These are phyloP conservation scores for Kwoniella dendrophila DNA, from an alignment of 768 basidiomycete genomes.

Conservation along the genomic window DNA sequence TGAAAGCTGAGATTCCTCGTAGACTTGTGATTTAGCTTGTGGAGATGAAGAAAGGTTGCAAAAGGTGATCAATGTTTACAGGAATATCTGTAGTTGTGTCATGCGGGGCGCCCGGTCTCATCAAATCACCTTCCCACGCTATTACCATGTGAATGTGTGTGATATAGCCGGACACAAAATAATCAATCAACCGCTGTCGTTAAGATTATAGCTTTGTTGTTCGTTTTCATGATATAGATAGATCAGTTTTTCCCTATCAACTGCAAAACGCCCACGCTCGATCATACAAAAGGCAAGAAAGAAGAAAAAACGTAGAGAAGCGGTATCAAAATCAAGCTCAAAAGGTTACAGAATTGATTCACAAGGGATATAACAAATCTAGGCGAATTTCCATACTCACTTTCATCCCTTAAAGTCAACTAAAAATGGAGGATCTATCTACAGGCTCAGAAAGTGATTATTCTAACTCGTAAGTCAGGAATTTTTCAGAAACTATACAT, in stretches of 20 bases:
- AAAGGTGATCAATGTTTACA: not conserved
- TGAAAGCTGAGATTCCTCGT: too few relatives aligned
- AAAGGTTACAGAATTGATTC: too few relatives aligned
- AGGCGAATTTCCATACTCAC: conserved; percentile 2
- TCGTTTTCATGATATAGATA: not conserved
- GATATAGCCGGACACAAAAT: not conserved
- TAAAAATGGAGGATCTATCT: conserved; percentile 56
- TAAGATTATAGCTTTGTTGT: not conserved
- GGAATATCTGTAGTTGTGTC: not conserved
- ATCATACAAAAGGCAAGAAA: too few relatives aligned
- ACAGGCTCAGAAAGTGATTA: conserved; percentile 93
- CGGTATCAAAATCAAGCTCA: too few relatives aligned
- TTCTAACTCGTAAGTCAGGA: conserved; percentile 71
- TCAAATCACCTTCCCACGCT: not conserved
- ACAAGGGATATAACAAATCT: not conserved
- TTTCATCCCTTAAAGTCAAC: not conserved
- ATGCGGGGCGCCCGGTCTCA: conserved; percentile 2
- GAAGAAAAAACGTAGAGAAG: too few relatives aligned
- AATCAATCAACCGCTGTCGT: not conserved
- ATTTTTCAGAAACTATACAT: not conserved
- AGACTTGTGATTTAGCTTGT: not conserved
- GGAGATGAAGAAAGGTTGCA: not conserved
- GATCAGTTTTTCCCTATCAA: not conserved
- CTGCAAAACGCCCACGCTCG: too few relatives aligned
- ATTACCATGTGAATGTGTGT: not conserved